Evolutionary conservation across 2,329 filamentous ascomycete species (phyloP).

Genomic region (Colletotrichum trifolii): DNA sequence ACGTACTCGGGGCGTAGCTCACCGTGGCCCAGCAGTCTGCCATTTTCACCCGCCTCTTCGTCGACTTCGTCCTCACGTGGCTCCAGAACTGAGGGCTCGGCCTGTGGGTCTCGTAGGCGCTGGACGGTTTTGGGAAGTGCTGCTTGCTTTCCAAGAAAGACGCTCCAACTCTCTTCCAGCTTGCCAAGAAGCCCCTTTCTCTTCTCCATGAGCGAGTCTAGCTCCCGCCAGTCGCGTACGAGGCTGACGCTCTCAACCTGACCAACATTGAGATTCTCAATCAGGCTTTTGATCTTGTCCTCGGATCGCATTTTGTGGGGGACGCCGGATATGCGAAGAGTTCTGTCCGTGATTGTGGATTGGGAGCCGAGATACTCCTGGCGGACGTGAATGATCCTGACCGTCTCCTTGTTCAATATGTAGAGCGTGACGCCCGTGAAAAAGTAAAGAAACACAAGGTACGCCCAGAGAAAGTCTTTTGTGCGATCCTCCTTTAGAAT

Average conservation of each 20-base stretch:
- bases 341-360: constrained; percentile 94
- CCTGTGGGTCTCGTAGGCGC: constrained; percentile 37
- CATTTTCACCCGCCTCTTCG: constrained; percentile 65
- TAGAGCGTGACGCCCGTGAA: constrained; percentile 87
- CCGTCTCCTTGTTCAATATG: constrained; percentile 84
- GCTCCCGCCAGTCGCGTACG: constrained; percentile 85
- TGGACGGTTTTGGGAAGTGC: constrained; percentile 49
- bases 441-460: constrained; percentile 93
- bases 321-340: constrained; percentile 90
- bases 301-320: constrained; percentile 83
- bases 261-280: constrained; percentile 89
- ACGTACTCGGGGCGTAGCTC: constrained; percentile 41
- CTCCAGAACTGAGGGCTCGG: constrained; percentile 29
- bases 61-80: constrained; percentile 48
- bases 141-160: constrained; percentile 71
- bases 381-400: constrained; percentile 83
- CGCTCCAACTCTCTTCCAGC: constrained; percentile 86
- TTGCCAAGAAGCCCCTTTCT: constrained; percentile 74
- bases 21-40: constrained; percentile 62
- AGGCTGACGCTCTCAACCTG: constrained; percentile 89
- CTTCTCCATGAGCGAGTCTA: constrained; percentile 79
- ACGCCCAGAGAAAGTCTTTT: constrained; percentile 83
- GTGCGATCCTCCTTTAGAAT: constrained; percentile 42
- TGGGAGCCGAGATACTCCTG: constrained; percentile 94
- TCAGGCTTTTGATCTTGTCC: constrained; percentile 83